Conservation (phyloP, 108 stramenopile species). For the Phaeodactylum tricornutum region DNA sequence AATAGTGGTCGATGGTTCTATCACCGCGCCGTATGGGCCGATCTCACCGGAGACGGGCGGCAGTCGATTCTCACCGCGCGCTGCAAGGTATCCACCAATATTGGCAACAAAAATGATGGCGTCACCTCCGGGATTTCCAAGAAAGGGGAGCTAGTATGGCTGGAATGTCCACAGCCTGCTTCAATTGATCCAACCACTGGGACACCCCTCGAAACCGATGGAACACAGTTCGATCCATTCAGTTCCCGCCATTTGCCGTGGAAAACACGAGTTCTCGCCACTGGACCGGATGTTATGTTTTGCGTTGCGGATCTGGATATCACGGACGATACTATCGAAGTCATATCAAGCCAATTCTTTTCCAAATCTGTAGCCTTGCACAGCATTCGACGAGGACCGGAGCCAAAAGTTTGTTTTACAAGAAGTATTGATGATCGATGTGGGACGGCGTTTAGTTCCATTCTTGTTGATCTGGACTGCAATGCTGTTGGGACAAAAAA, state of each 20-base stretch:
- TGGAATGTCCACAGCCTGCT: slow-evolving; percentile 73
- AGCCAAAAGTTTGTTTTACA: slow-evolving; percentile 44
- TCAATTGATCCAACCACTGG: slow-evolving; percentile 47
- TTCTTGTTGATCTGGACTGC: slow-evolving; percentile 70
- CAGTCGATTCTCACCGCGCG: slow-evolving; percentile 85
- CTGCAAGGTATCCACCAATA: slow-evolving; percentile 38
- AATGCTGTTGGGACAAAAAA: background rate
- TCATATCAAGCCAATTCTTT: slow-evolving; percentile 90
- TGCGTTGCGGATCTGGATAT: slow-evolving; percentile 84
- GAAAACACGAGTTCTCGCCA: slow-evolving; percentile 73
- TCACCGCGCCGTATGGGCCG: slow-evolving; percentile 75
- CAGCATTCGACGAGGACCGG: slow-evolving; percentile 54
- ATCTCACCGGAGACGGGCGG: slow-evolving; percentile 82
- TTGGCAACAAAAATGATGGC: slow-evolving; percentile 16
- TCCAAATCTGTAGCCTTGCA: slow-evolving; percentile 66
- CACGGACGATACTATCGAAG: slow-evolving; percentile 79
- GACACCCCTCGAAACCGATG: slow-evolving; percentile 67
- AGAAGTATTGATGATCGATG: slow-evolving; percentile 74
- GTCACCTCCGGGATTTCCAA: slow-evolving; percentile 11
- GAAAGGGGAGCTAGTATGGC: slow-evolving; percentile 72
- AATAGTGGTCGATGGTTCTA: slow-evolving; percentile 7
- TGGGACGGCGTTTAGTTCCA: slow-evolving; percentile 82
- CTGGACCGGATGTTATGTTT: slow-evolving; percentile 96
- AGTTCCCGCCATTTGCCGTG: slow-evolving; percentile 61
- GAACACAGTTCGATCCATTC: slow-evolving; percentile 75